A percentile compares a stretch with the other conserved stretches of the same genome.
phyloP scores from a whole-genome alignment of 2,329 filamentous ascomycete species.

The Fusarium albosuccineum region DNA sequence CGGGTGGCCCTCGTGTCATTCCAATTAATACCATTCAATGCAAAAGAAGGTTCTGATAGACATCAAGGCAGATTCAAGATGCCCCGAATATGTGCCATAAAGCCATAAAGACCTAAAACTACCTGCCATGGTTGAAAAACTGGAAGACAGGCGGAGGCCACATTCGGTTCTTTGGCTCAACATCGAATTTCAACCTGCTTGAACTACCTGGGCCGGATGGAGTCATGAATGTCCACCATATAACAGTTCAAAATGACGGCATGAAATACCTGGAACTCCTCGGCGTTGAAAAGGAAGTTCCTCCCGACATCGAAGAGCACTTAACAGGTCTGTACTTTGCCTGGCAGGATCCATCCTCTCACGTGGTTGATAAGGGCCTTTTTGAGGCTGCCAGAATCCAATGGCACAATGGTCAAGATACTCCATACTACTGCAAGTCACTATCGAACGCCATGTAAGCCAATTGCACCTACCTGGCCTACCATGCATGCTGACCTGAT shows the following conservation, averaged over 20 bases:
- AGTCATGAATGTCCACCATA: conserved; percentile 7
- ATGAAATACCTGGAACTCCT: conserved; percentile 1
- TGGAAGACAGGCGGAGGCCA: too few species aligned
- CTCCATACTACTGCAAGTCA: conserved; percentile 41
- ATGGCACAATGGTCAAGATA: conserved; percentile 1
- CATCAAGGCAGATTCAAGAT: too few species aligned
- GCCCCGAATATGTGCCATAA: too few species aligned
- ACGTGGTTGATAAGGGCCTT: conserved; percentile 39
- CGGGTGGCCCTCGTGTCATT: too few species aligned
- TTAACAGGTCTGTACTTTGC: conserved; percentile 42
- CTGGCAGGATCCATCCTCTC: conserved; percentile 43
- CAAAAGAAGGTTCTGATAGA: too few species aligned
- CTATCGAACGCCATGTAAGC: conserved; percentile 44
- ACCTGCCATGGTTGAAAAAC: too few species aligned
- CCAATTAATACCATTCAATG: too few species aligned
- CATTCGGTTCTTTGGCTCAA: too few species aligned
- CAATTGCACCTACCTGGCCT: too few species aligned
- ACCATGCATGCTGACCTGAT: not conserved
- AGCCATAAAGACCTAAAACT: too few species aligned
- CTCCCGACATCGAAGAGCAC: conserved; percentile 30
- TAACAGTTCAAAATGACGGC: conserved; percentile 9
- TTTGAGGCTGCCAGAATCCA: conserved; percentile 32
- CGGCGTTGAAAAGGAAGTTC: conserved; percentile 27
- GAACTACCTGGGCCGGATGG: too few species aligned
- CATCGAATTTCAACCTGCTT: too few species aligned